Evolutionary conservation across 805 yeast species (phyloP).

Genomic region (Cyberlindnera lachancei): DNA sequence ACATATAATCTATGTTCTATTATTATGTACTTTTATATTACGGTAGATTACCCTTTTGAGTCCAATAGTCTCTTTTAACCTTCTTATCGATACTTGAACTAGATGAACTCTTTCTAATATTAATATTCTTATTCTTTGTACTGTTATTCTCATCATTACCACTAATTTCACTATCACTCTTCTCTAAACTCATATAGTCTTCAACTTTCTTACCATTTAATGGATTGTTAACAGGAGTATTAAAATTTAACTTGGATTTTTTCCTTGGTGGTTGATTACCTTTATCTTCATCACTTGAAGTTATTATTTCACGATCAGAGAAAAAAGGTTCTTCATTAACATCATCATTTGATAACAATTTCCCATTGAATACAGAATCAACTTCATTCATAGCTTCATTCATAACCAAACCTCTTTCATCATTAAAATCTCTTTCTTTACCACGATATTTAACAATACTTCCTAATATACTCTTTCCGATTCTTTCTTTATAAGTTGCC

Average conservation of each 20-base stretch:
- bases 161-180: slow-evolving; percentile 10
- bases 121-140: slow-evolving; percentile 20
- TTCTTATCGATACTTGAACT: slow-evolving; percentile 14
- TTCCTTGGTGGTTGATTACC: slow-evolving; percentile 2
- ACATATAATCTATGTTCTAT: background rate
- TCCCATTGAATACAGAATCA: slow-evolving; percentile 9
- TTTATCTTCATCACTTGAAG: slow-evolving; percentile 12
- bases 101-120: slow-evolving; percentile 6
- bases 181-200: slow-evolving; percentile 13
- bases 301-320: slow-evolving; percentile 6
- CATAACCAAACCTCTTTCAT: slow-evolving; percentile 55
- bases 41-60: slow-evolving; percentile 29
- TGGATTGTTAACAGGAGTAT: slow-evolving; percentile 6
- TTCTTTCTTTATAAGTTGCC: slow-evolving; percentile 56
- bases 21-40: background rate
- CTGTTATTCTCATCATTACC: slow-evolving; percentile 1
- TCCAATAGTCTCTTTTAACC: slow-evolving; percentile 29
- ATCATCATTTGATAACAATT: too few species aligned
- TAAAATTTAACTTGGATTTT: slow-evolving; percentile 2
- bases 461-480: slow-evolving; percentile 71
- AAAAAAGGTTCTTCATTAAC: background rate
- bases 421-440: slow-evolving; percentile 66
- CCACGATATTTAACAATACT: slow-evolving; percentile 73
- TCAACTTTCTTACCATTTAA: slow-evolving; percentile 10
- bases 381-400: slow-evolving; percentile 47